Base-by-base conservation (phyloP, 176 grass and related monocot genomes). In the Melocanna baccifera region DNA sequence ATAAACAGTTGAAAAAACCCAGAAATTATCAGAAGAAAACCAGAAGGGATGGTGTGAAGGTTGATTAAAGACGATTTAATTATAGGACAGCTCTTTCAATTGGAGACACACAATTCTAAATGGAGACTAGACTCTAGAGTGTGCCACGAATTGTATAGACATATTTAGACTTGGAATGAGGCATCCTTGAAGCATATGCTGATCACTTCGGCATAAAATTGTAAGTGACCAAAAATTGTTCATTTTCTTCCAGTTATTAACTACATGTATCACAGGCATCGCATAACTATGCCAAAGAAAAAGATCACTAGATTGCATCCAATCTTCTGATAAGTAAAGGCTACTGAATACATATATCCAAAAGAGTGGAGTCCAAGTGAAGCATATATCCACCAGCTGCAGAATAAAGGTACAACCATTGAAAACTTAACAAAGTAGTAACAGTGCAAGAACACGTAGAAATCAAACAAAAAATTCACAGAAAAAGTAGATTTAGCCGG, bases 361-460 rank as follows among this genome's bases (percentile, higher is more conserved):
- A 81, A 86, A 40, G 88, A 86, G 72, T 86, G 83, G 71, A 86
- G 72, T 86, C 71, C 14, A 86, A 89, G 83, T 76, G 77, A 82
- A 82, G 64, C 70, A 63, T 77, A 81, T 81, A 34, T 71, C 71
- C 77, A 77, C 45, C 56, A 62, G 29, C 79, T 80, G 46, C 20
- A 80, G 81, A 80, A 81, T 62, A 63, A 85, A 85, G 88, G 53
- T 53, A 14, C 19, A 82, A 62, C 62, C 36, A 19, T 76, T 50
- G 43, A 56, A 69, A 79, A 37, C 62, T 57, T 75, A 80, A 76
- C 63, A 52, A 73, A 34, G 58, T 39, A 58, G 41, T 58, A 70
- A 40, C 71, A 69, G 62, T 81, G 83, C 78, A 90, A 23, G 63
- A 82, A 62, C 78, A 86, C 13, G 42, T 62, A 41, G 63, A 89